Evolutionary conservation across 345 rosid genomes (phyloP), one percentile per base, ranked within the genome.

Genomic region (Bruguiera parviflora): DNA sequence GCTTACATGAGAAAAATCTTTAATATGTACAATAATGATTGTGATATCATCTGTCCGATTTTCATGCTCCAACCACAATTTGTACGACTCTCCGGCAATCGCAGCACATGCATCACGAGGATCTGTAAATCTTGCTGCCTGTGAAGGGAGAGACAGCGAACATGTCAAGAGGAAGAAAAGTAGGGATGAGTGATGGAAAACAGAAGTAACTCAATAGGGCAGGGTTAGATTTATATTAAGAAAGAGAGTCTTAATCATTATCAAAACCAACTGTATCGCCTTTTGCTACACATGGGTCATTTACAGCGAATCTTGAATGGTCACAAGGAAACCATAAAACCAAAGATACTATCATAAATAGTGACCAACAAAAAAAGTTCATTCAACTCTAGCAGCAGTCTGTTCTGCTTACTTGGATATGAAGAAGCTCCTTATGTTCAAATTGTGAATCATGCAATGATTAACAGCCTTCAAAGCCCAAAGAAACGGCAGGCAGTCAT

Each of bases 1-100:
- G 63, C 88, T 74, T 79, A 85, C 96, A 77, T 79, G 76, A 77
- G 78, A 75, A 58, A 86, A 77, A 78, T 81, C 87, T 77, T 90
- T 92, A 43, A 95, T 82, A 72, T 90, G 92, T 64, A 85, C 99
- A 80, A 92, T 82, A 73, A 92, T 87, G 74, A 95, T 83, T 31
- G 99, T 92, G 64, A 95, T 95, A 84, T 95, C 99, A 86, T 95
- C 99, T 25, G 98, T 95, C 65, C 98, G 92, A 74, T 77, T 89
- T 79, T 87, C 99, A 67, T 86, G 76, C 68, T 87, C 87, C 86
- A 95, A 79, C 99, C 99, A 95, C 46, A 78, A 72, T 82, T 86
- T 92, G 81, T 92, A 92, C 8, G 99, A 90, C 71, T 96, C 94
- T 73, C 96, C 98, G 33, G 96, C 86, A 68, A 92, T 89, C 24